A percentile compares a stretch with the other conserved stretches of the same genome.
These are phyloP conservation scores for Pythium dissotocum DNA, from an alignment of 352 stramenopile genomes.

Conservation along the genomic window DNA sequence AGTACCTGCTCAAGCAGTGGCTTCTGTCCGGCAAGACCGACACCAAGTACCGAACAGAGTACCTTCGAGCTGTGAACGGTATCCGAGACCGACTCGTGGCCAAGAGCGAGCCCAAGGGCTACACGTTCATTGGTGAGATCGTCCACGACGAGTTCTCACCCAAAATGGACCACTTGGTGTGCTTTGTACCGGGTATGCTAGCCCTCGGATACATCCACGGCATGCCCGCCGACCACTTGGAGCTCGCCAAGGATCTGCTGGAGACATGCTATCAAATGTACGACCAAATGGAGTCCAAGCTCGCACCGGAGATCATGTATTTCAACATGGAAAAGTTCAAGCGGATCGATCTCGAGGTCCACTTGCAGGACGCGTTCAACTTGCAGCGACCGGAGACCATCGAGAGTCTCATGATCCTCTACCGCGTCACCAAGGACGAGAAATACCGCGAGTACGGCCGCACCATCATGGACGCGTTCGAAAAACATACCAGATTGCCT, in stretches of 20 bases:
- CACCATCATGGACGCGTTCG: constrained; percentile 85
- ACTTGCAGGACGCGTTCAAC: constrained; percentile 72
- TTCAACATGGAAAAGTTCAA: constrained; percentile 65
- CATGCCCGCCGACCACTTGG: constrained; percentile 61
- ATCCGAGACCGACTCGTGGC: constrained; percentile 59
- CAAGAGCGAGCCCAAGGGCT: constrained; percentile 57
- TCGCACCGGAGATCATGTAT: constrained; percentile 87
- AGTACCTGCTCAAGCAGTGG: constrained; percentile 87
- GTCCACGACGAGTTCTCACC: constrained; percentile 48
- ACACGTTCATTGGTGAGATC: constrained; percentile 72
- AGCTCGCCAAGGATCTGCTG: constrained; percentile 75
- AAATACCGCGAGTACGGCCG: constrained; percentile 88
- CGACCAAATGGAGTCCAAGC: constrained; percentile 67
- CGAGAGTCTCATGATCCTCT: constrained; percentile 92
- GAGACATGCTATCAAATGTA: constrained; percentile 91
- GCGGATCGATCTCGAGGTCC: constrained; percentile 55
- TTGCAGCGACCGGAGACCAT: constrained; percentile 90
- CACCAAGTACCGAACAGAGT: constrained; percentile 67
- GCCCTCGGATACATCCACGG: constrained; percentile 77
- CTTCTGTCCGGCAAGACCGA: constrained; percentile 72
- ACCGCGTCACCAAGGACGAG: constrained; percentile 86
- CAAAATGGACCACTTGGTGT: constrained; percentile 91
- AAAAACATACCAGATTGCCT: constrained; percentile 72
- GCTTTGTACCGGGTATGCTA: constrained; percentile 89
- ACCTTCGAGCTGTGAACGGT: constrained; percentile 62